Base-by-base conservation (phyloP, 148 eudicot genomes). In the Diospyros lotus region DNA sequence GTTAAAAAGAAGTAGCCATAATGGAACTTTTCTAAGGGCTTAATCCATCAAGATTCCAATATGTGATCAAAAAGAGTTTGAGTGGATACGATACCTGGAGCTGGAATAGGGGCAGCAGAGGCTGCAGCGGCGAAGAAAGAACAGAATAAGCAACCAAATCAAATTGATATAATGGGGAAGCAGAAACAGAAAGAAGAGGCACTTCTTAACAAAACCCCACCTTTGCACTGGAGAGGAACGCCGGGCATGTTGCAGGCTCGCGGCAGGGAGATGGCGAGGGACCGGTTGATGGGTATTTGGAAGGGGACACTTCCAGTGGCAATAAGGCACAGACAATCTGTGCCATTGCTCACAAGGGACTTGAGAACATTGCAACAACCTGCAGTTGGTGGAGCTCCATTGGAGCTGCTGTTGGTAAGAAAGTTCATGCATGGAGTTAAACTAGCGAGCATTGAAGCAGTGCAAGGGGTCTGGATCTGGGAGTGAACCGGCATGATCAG, bases 161-260 rank as follows among this genome's bases (percentile, higher is more conserved):
- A 58, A 43, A 14, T 9, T 9, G 43, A 44, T 44, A 62, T 18
- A 50, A 42, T 50, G 10, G 13, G 51, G 12, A 0, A 5, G 40
- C 17, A 38, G n/a, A 13, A 73, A 73, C 40, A 69, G 15, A 39
- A 10, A 6, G 40, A 15, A 14, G 6, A 4, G 2, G 15, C 10
- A 53, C 15, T 39, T 14, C 14, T 4, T 3, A 15, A 10, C 0
- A 13, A 15, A 53, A 70, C 8, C 48, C 71, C n/a, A 89, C 98
- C 92, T 92, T 89, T 88, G 86, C 99, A 96, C 64, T 87, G 88
- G 17, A 96, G 75, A 56, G 97, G 94, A 50, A 93, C 90, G 58
- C 93, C 84, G 15, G 90, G 77, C 87, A 88, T 92, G 73, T 93
- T 89, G 65, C 99, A 96, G 39, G 95, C 88, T 13, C 82, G 84